A percentile compares a stretch with the other conserved stretches of the same genome.
Conservation (phyloP, 257 asterid genomes). For the Nicotiana attenuata region DNA sequence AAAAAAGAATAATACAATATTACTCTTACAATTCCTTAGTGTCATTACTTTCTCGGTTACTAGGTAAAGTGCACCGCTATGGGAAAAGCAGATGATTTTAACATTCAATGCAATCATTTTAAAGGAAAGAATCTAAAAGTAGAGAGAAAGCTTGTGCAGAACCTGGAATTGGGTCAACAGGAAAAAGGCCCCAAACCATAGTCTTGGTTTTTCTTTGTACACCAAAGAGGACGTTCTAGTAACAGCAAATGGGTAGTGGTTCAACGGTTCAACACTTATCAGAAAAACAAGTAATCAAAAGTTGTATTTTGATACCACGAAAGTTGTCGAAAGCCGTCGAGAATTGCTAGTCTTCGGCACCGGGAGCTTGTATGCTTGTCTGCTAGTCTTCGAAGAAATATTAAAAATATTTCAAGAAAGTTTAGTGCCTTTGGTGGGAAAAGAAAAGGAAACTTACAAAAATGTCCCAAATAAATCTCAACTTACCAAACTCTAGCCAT, state of each 20-base stretch:
- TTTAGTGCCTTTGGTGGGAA: background rate
- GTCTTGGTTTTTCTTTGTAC: background rate
- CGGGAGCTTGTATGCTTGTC: too few species aligned
- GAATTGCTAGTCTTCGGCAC: background rate
- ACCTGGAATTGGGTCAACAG: constrained; percentile 89
- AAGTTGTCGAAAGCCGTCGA: background rate
- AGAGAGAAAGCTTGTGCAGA: background rate
- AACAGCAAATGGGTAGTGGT: background rate
- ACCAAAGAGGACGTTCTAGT: background rate
- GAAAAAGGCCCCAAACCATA: constrained; percentile 96
- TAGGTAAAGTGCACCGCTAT: background rate
- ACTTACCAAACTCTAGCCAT: too few species aligned
- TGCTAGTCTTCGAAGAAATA: background rate
- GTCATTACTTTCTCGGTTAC: background rate
- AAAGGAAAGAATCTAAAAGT: background rate
- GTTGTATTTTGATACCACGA: background rate
- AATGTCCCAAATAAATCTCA: too few species aligned
- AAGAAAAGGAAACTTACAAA: too few species aligned
- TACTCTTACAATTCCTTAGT: background rate
- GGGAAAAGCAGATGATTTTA: background rate
- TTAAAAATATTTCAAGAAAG: background rate
- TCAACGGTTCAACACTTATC: background rate
- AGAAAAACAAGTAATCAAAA: background rate
- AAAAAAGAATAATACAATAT: background rate
- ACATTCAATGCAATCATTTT: background rate